Base-by-base conservation (phyloP, 1,284 basidiomycete species). In the Fistulina hepatica region DNA sequence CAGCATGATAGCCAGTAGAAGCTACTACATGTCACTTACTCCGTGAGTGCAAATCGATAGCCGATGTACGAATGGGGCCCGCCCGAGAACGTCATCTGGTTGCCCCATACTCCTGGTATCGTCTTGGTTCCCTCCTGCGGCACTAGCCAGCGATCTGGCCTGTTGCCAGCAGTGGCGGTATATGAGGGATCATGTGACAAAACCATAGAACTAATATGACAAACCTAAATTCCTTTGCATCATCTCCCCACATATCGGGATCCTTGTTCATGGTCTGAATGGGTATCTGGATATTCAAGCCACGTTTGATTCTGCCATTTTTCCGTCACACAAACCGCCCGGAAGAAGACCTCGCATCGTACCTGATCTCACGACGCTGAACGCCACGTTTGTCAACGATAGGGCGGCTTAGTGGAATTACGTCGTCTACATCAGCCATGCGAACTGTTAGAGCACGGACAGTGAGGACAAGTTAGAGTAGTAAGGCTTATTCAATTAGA, bases 321-420 rank as follows among this genome's bases (percentile, higher is more conserved):
- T n/a, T 17, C 20, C 28, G 21, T 20, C 9, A 10, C 47, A 62
- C 19, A 51, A 48, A 11, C 52, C 50, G 13, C 20, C 13, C 21
- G 13, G 9, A 21, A 5, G 72, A 19, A 13, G 7, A 21, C 6
- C n/a, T 23, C 19, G 7, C n/a, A 17, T 46, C 53, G 22, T 37
- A 65, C 61, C 44, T 41, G 22, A 71, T 58, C 6, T 52, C 51
- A 35, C 63, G 42, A 27, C 57, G 57, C 11, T 55, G 17, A 4
- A 50, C 53, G 1, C 72, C 71, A 6, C 64, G 51, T 33, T 39
- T 52, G 37, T 69, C 69, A 1, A 49, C 60, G 28, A 65, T 58
- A 1, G 67, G 68, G n/a, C 51, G 57, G 13, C 54, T 57, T 4
- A 73, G 59, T 0, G 81, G 82, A n/a, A 86, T 50, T 2, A 74